Percentiles rank a stretch among this genome's conserved stretches.
Evolutionary conservation across 106 monocot species (phyloP).

Genomic region (Phalaenopsis equestris): DNA sequence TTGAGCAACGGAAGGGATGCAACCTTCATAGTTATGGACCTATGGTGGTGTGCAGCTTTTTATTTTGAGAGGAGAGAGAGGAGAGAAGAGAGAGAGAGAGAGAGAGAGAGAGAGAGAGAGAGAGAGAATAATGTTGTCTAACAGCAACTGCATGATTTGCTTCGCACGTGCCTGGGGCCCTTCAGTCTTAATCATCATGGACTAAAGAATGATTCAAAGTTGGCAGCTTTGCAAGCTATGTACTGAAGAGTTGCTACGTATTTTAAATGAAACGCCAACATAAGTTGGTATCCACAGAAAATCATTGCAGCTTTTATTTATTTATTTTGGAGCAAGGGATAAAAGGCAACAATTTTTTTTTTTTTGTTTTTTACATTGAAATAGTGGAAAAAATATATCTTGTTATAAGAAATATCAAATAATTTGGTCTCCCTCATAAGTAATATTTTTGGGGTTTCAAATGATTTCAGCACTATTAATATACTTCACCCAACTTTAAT

Average conservation of each 20-base stretch:
- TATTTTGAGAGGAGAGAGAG: background rate
- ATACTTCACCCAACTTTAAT: no score
- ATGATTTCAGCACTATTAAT: no score
- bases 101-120: background rate
- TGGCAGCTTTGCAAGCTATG: background rate
- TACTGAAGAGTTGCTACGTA: background rate
- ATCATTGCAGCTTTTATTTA: no score
- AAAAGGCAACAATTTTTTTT: no score
- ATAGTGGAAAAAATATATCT: no score
- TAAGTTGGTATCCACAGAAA: no score
- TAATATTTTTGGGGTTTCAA: no score
- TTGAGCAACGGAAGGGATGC: background rate
- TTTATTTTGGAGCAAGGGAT: no score
- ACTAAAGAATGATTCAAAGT: slow-evolving; percentile 2
- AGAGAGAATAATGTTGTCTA: background rate
- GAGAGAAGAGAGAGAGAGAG: background rate
- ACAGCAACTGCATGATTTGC: background rate
- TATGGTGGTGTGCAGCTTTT: slow-evolving; percentile 1
- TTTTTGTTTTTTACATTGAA: no score
- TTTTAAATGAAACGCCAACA: no score
- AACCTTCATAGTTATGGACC: background rate
- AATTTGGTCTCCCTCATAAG: no score
- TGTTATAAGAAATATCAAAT: no score
- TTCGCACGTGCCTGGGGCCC: background rate
- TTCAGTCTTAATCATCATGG: background rate